Conservation (phyloP, 75 land plant genomes). For the Larix kaempferi region DNA sequence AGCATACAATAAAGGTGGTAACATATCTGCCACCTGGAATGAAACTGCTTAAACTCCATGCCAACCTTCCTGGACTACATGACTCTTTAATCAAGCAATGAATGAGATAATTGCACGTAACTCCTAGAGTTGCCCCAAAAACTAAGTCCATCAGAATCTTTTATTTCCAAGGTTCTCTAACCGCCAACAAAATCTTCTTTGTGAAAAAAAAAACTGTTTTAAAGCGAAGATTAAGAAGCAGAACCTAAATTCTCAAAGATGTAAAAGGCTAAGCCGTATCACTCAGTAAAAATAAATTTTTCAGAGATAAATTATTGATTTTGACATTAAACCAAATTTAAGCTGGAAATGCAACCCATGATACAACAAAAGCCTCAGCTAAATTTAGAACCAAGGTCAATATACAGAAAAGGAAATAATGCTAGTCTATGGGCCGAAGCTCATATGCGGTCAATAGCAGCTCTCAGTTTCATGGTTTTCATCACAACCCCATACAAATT, state of each 20-base stretch:
- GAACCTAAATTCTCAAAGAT: not conserved
- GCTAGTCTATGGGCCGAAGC: not conserved
- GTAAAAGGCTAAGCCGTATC: not conserved
- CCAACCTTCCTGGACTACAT: no score
- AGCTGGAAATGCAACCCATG: not conserved
- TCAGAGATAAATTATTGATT: not conserved
- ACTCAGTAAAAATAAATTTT: not conserved
- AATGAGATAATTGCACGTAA: no score
- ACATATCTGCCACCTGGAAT: no score
- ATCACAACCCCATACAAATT: not conserved
- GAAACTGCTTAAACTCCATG: no score
- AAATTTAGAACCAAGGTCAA: not conserved
- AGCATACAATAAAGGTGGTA: no score
- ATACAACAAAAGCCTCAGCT: not conserved
- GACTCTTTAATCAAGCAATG: no score
- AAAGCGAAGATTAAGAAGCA: not conserved
- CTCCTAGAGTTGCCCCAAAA: no score
- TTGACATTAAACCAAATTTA: not conserved
- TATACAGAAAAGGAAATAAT: not conserved
- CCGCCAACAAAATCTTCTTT: no score
- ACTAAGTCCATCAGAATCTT: no score
- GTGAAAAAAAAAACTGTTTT: no score
- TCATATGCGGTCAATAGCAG: not conserved
- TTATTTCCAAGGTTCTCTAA: no score
- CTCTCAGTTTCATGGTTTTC: not conserved